phyloP scores from a whole-genome alignment of 768 basidiomycete genomes.

The Pilatotrama ljubarskyi region DNA sequence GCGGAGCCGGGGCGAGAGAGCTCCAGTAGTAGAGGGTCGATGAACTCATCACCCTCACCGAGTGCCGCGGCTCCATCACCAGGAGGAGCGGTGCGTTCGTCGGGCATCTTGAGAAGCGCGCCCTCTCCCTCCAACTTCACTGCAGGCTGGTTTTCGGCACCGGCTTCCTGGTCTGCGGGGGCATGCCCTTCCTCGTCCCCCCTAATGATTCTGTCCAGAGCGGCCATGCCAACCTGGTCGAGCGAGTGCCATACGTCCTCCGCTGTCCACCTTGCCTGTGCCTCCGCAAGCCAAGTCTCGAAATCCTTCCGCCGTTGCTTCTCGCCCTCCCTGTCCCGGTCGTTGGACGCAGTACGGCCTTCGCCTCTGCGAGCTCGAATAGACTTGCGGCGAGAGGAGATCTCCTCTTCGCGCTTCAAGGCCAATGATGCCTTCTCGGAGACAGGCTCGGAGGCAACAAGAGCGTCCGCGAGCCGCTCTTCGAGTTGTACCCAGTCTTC shows the following conservation, averaged over 20 bases:
- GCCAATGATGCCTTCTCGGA: conserved; percentile 30
- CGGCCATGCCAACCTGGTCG: conserved; percentile 32
- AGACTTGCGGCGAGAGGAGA: conserved; percentile 23
- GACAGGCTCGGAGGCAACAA: conserved; percentile 31
- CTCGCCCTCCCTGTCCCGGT: conserved; percentile 29
- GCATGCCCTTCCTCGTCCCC: conserved; percentile 29
- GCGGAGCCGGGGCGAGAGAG: conserved; percentile 24
- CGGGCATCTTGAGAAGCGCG: not conserved
- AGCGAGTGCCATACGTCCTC: conserved; percentile 35
- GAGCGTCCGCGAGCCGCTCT: conserved; percentile 40
- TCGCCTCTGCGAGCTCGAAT: conserved; percentile 22
- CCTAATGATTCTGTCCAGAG: conserved; percentile 39
- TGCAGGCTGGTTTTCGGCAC: not conserved
- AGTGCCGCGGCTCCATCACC: not conserved
- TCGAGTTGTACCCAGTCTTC: conserved; percentile 51
- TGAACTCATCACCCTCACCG: conserved; percentile 20
- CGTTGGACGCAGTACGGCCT: conserved; percentile 17
- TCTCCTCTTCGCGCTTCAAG: conserved; percentile 22
- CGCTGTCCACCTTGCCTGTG: conserved; percentile 25
- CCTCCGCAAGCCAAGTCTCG: conserved; percentile 27
- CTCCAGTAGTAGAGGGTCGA: conserved; percentile 34
- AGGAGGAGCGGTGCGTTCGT: no score
- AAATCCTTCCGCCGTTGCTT: conserved; percentile 27
- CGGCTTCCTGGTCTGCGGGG: not conserved
- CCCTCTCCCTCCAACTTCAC: not conserved